A percentile compares a stretch with the other conserved stretches of the same genome.
Evolutionary conservation across 768 basidiomycete genomes (phyloP).

Genomic region (Leucocoprinus leucothites): DNA sequence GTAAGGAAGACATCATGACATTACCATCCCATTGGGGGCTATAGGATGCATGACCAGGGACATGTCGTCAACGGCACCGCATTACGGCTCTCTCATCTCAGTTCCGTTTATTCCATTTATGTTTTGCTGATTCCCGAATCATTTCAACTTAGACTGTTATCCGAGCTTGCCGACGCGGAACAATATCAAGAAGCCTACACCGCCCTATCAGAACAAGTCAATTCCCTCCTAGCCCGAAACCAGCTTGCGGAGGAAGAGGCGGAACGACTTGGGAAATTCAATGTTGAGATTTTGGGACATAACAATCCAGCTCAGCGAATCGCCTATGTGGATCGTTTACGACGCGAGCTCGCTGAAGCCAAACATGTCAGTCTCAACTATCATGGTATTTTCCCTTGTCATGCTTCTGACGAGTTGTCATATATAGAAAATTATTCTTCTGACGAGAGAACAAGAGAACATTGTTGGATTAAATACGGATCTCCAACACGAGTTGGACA

Average conservation of each 20-base stretch:
- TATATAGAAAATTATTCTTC: slow-evolving; percentile 44
- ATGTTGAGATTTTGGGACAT: slow-evolving; percentile 83
- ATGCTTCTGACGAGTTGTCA: neutral
- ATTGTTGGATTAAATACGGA: slow-evolving; percentile 38
- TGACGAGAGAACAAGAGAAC: slow-evolving; percentile 48
- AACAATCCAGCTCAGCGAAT: slow-evolving; percentile 84
- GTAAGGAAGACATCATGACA: slow-evolving; percentile 44
- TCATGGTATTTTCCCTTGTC: neutral
- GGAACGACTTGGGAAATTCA: slow-evolving; percentile 70
- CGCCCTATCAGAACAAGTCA: slow-evolving; percentile 59
- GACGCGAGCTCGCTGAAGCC: slow-evolving; percentile 73
- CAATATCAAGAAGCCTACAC: slow-evolving; percentile 72
- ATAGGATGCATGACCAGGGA: neutral
- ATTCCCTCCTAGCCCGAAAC: slow-evolving; percentile 63
- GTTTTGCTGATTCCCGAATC: neutral
- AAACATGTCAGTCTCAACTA: slow-evolving; percentile 73
- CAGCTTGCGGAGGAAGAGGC: slow-evolving; percentile 81
- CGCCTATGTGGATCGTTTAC: slow-evolving; percentile 80
- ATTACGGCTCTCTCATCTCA: neutral
- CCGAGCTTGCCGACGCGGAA: slow-evolving; percentile 58
- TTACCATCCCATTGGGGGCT: no score
- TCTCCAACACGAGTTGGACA: slow-evolving; percentile 50
- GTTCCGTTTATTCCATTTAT: neutral
- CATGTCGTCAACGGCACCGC: neutral
- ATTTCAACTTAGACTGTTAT: slow-evolving; percentile 29